Percentiles rank a stretch among this genome's conserved stretches.
These are phyloP conservation scores for Auxenochlorella pyrenoidosa DNA, from an alignment of 139 green algal genomes.

Conservation along the genomic window DNA sequence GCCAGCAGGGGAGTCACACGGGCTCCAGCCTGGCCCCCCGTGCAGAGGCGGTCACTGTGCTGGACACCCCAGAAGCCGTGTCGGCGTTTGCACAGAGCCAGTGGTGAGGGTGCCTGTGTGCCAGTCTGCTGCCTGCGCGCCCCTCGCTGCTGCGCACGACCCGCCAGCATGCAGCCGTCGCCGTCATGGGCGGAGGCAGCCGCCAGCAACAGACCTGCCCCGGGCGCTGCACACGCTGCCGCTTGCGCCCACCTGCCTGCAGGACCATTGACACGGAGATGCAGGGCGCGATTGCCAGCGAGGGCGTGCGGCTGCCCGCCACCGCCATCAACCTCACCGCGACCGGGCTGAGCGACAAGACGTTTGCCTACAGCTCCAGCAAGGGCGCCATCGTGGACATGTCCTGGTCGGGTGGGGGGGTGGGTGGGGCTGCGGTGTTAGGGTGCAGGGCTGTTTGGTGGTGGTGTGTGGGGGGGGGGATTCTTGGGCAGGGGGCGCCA, in stretches of 20 bases:
- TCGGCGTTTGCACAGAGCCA: conserved; percentile 2
- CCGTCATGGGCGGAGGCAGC: too few relatives aligned
- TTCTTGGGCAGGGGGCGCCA: too few relatives aligned
- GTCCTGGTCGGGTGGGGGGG: background rate
- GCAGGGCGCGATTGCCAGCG: background rate
- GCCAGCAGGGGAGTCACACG: too few relatives aligned
- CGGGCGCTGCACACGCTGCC: too few relatives aligned
- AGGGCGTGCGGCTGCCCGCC: background rate
- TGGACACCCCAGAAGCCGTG: background rate
- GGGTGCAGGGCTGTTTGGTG: too few relatives aligned
- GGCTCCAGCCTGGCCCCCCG: background rate
- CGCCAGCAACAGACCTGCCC: too few relatives aligned
- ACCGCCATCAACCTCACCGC: background rate
- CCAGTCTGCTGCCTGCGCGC: background rate
- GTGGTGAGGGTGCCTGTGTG: background rate
- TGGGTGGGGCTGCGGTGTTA: background rate
- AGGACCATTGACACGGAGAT: conserved; percentile 3
- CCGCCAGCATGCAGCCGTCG: too few relatives aligned
- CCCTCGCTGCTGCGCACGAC: background rate
- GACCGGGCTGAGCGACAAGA: conserved; percentile 1
- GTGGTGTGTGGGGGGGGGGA: too few relatives aligned
- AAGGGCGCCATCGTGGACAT: conserved; percentile 32
- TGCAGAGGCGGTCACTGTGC: conserved; percentile 1
- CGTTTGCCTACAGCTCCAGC: conserved; percentile 14
- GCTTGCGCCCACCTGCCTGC: background rate